Evolutionary conservation across 2,329 filamentous ascomycete species (phyloP).

Genomic region (Cordyceps farinosa): DNA sequence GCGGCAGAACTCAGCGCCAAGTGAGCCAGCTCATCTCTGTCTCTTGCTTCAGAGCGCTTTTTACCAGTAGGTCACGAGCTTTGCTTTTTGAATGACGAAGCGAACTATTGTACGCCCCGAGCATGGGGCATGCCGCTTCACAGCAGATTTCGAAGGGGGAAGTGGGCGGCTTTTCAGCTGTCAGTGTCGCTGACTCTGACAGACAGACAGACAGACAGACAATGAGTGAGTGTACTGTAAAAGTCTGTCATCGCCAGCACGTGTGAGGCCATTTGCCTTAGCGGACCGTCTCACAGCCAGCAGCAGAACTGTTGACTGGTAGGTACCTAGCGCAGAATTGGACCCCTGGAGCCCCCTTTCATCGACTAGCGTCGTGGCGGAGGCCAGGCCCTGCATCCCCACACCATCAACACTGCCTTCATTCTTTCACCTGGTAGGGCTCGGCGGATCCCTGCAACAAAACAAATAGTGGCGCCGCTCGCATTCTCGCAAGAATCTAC

Average conservation of each 20-base stretch:
- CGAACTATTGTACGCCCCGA: neutral
- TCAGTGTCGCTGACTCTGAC: neutral
- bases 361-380: neutral
- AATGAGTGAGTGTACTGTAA: no score
- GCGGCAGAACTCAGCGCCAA: neutral
- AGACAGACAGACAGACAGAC: no score
- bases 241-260: no score
- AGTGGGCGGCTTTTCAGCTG: neutral
- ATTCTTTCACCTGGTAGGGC: neutral
- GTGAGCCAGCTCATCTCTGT: neutral
- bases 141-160: neutral
- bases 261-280: no score
- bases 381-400: neutral
- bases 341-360: neutral
- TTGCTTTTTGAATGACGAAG: neutral
- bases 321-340: neutral
- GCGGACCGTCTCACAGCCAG: no score
- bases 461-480: neutral
- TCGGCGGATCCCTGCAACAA: neutral
- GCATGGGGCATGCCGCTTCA: neutral
- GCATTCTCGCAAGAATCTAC: neutral
- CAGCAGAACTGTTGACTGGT: no score
- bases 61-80: neutral
- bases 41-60: no score
- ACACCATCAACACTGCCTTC: neutral